Evolutionary conservation across 2,329 filamentous ascomycete genomes (phyloP).

Genomic region (Herpotrichia juniperi): DNA sequence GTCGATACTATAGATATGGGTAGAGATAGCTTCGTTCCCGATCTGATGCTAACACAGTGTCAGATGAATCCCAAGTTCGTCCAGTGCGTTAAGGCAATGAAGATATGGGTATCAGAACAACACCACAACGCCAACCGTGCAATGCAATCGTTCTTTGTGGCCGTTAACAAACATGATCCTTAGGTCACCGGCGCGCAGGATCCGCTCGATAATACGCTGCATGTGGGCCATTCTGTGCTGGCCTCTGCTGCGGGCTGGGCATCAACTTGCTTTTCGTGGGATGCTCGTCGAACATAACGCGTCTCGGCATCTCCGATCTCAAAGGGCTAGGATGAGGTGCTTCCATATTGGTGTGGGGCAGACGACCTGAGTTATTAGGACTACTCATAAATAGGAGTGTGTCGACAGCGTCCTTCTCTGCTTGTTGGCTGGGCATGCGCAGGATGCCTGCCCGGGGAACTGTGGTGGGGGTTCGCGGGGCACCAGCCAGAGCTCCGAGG

Average conservation of each 20-base stretch:
- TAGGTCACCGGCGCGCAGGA: constrained; percentile 26
- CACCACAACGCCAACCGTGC: constrained; percentile 40
- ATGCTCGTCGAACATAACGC: constrained; percentile 45
- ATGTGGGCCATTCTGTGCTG: constrained; percentile 30
- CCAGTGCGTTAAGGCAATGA: constrained; percentile 22
- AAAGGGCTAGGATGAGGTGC: constrained; percentile 34
- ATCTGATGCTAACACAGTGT: neutral
- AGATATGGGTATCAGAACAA: constrained; percentile 40
- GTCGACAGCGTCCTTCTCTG: constrained; percentile 81
- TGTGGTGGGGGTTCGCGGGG: constrained; percentile 34
- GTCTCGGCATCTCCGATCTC: constrained; percentile 34
- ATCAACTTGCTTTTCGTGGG: constrained; percentile 29
- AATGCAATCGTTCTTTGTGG: constrained; percentile 32
- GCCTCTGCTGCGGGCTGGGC: constrained; percentile 27
- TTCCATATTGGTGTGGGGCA: constrained; percentile 31
- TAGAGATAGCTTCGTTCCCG: neutral
- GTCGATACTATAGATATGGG: too few relatives aligned
- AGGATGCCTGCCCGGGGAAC: constrained; percentile 58
- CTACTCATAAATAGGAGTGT: constrained; percentile 83
- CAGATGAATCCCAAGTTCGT: neutral
- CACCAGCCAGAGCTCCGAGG: constrained; percentile 19
- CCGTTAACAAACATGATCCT: too few relatives aligned
- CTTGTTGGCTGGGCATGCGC: constrained; percentile 72
- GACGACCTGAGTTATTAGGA: constrained; percentile 66
- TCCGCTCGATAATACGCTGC: constrained; percentile 33